Evolutionary conservation across 2,329 filamentous ascomycete genomes (phyloP).

Genomic region (Apiospora malaysiana): DNA sequence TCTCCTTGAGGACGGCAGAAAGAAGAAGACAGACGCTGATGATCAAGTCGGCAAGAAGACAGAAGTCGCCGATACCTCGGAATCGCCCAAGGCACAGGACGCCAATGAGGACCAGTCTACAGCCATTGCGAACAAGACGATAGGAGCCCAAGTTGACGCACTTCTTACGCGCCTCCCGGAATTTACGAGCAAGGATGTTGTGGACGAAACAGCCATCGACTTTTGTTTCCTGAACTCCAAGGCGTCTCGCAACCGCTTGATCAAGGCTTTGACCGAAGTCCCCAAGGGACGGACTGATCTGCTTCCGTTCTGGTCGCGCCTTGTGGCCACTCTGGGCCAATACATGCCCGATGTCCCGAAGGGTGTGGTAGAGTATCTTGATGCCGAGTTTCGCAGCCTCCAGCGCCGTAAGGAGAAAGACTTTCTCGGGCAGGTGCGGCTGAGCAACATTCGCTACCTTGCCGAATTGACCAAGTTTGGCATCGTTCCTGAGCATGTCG

Average conservation of each 20-base stretch:
- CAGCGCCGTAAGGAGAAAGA: constrained; percentile 98
- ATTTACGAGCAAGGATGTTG: constrained; percentile 85
- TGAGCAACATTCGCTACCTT: constrained; percentile 95
- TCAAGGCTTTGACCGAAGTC: constrained; percentile 92
- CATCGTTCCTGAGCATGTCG: constrained; percentile 96
- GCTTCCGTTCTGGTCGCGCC: constrained; percentile 86
- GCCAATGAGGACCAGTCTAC: constrained; percentile 82
- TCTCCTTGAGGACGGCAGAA: constrained; percentile 90
- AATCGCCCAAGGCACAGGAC: constrained; percentile 56
- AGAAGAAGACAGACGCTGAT: constrained; percentile 84
- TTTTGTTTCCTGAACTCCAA: constrained; percentile 99
- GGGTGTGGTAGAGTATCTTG: constrained; percentile 87
- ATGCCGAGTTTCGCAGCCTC: constrained; percentile 95
- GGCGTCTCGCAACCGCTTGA: constrained; percentile 89
- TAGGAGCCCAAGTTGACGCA: constrained; percentile 94
- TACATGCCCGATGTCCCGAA: constrained; percentile 96
- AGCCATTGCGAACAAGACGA: constrained; percentile 96
- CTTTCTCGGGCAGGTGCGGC: constrained; percentile 90
- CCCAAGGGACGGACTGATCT: constrained; percentile 93
- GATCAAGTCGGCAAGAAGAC: constrained; percentile 82
- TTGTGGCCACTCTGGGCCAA: constrained; percentile 90
- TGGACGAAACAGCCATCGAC: constrained; percentile 92
- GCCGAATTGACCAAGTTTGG: constrained; percentile 98
- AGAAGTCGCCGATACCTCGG: constrained; percentile 58
- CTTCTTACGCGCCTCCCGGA: constrained; percentile 88